Percentiles rank a stretch among this genome's conserved stretches.
Evolutionary conservation across 2,329 filamentous ascomycete genomes (phyloP).

Genomic region (Aureobasidium sp.): DNA sequence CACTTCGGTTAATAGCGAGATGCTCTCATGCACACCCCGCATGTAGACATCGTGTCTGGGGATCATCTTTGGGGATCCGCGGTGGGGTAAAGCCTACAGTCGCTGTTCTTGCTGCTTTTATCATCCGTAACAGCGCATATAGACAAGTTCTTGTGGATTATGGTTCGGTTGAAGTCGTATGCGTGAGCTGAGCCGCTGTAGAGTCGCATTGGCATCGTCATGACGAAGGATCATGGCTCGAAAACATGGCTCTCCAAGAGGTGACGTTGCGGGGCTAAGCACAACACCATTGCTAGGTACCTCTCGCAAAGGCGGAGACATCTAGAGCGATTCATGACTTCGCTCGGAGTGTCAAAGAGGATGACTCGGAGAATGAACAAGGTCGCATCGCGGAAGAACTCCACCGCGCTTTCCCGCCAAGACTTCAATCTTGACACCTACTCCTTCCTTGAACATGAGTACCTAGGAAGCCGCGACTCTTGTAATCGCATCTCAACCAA

Average conservation of each 20-base stretch:
- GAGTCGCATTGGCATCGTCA: neutral
- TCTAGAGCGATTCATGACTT: no score
- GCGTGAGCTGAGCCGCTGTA: neutral
- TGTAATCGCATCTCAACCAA: neutral
- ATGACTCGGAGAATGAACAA: no score
- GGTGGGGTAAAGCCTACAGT: neutral
- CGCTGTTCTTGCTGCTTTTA: neutral
- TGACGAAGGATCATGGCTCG: neutral
- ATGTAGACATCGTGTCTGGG: neutral
- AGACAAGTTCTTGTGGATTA: neutral
- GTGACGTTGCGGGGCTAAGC: neutral
- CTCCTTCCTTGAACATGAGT: neutral
- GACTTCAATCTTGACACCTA: neutral
- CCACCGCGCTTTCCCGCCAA: neutral
- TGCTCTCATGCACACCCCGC: neutral
- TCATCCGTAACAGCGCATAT: neutral
- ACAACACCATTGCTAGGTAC: no score
- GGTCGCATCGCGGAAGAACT: neutral
- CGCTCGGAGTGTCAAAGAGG: no score
- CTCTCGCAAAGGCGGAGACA: no score
- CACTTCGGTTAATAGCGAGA: neutral
- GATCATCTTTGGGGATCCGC: neutral
- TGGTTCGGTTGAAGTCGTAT: conserved; percentile 59
- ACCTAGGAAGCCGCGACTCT: neutral
- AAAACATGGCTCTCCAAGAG: neutral